Percentiles rank a stretch among this genome's conserved stretches.
phyloP scores from a whole-genome alignment of 2,329 filamentous ascomycete species.

The Cladosporium velox region DNA sequence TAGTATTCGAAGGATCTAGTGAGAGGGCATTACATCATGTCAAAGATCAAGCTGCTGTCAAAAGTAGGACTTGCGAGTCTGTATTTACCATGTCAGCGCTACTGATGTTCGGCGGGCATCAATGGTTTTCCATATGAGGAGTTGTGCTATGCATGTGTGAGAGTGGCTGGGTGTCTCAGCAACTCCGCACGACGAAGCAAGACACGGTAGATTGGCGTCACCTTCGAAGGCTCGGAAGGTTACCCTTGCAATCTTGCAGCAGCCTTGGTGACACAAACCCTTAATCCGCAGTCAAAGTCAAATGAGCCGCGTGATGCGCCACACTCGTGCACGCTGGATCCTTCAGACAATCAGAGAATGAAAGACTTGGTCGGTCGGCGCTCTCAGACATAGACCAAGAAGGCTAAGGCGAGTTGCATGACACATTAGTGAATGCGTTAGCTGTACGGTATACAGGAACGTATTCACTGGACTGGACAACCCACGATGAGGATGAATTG shows the following conservation, averaged over 20 bases:
- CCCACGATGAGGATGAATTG: too few species aligned
- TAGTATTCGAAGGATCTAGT: background rate
- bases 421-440: too few species aligned
- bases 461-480: too few species aligned
- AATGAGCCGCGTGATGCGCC: background rate
- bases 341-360: too few species aligned
- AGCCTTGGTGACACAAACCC: background rate
- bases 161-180: slow-evolving; percentile 7
- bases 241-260: background rate
- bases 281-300: background rate
- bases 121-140: background rate
- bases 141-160: background rate
- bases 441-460: too few species aligned
- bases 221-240: background rate
- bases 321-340: too few species aligned
- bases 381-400: too few species aligned
- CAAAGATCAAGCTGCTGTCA: background rate
- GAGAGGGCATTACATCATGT: background rate
- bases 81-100: background rate
- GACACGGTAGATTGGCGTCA: slow-evolving; percentile 1
- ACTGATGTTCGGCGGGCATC: background rate
- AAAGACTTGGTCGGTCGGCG: too few species aligned
- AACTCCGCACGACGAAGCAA: background rate
- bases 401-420: too few species aligned
- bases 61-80: background rate